Conservation (phyloP, 768 basidiomycete species). For the Panaeolus cyanescens region DNA sequence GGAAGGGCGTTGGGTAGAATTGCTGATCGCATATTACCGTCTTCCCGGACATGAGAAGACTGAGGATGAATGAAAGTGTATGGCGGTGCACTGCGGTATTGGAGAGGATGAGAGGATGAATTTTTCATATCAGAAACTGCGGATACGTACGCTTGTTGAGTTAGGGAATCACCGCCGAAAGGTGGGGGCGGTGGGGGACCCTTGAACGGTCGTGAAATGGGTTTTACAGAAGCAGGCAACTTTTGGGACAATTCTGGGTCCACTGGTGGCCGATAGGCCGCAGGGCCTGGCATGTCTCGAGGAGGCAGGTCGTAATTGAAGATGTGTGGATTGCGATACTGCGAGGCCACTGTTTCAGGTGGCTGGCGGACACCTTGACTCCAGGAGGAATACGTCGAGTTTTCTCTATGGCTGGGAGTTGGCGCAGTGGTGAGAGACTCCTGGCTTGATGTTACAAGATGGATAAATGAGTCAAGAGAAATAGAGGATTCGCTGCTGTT, state of each 20-base stretch:
- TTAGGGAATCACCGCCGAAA: background rate
- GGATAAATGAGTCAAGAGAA: slow-evolving; percentile 29
- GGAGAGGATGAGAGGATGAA: background rate
- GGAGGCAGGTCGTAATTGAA: slow-evolving; percentile 21
- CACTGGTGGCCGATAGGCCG: slow-evolving; percentile 12
- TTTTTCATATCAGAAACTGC: background rate
- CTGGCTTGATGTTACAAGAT: slow-evolving; percentile 27
- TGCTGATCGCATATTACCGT: background rate
- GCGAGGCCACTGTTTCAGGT: slow-evolving; percentile 17
- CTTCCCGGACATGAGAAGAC: slow-evolving; percentile 2
- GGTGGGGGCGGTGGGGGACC: background rate
- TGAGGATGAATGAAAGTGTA: slow-evolving; percentile 9
- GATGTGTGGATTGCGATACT: slow-evolving; percentile 18
- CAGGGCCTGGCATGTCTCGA: slow-evolving; percentile 16
- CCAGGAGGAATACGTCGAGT: slow-evolving; percentile 18
- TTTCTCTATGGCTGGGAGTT: slow-evolving; percentile 27
- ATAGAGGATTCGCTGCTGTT: slow-evolving; percentile 25
- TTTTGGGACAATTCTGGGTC: slow-evolving; percentile 1
- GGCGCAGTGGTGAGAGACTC: slow-evolving; percentile 30
- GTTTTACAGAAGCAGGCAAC: slow-evolving; percentile 8
- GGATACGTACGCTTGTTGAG: slow-evolving; percentile 1
- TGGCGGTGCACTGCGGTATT: slow-evolving; percentile 4
- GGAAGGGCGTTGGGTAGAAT: slow-evolving; percentile 36
- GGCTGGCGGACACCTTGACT: slow-evolving; percentile 22
- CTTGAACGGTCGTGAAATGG: slow-evolving; percentile 11